Evolutionary conservation across 768 basidiomycete genomes (phyloP), one percentile per base, ranked within the genome.

Genomic region (Mycena kentingensis): DNA sequence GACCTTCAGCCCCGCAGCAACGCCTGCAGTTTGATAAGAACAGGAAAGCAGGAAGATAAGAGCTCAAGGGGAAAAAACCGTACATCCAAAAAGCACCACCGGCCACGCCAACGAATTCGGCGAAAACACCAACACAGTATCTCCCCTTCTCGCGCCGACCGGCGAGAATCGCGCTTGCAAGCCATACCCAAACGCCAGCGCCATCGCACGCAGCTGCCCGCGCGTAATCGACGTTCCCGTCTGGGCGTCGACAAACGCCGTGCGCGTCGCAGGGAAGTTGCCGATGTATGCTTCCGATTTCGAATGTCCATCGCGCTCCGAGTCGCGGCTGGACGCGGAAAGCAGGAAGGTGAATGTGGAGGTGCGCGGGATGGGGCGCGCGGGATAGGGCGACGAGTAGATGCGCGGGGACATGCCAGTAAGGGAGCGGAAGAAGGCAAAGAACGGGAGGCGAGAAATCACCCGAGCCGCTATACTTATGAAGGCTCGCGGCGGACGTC

Each of bases 41-140:
- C 18, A n/a, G 21, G 50, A 18, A 18, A 19, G 45, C n/a, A 44
- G 27, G 28, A 5, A 32, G 29, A 15, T 28, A 42, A 6, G 28
- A 26, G 15, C 32, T 8, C 28, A 31, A 2, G 16, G 16, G 11
- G 29, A 32, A 13, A 25, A 11, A n/a, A 13, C 52, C 58, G 26
- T 16, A 63, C 55, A 45, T 8, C 66, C 74, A 7, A 72, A 68
- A 5, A 83, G 52, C 42, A 77, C 64, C 51, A 82, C 64, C 1
- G 83, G 79, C 70, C 75, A 85, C 36, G 73, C 70, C 39, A 85
- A 58, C 43, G 62, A 75, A 67, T 87, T 87, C 6, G 79, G 79
- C 5, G 75, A 76, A 62, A 74, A 83, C 3, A 87, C 66, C 54
- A 81, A 70, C 4, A 76, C 65, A 0, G 80, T 77, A 51, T 77